Base-by-base conservation (phyloP, 2,329 filamentous ascomycete genomes). In the Colletotrichum navitas region DNA sequence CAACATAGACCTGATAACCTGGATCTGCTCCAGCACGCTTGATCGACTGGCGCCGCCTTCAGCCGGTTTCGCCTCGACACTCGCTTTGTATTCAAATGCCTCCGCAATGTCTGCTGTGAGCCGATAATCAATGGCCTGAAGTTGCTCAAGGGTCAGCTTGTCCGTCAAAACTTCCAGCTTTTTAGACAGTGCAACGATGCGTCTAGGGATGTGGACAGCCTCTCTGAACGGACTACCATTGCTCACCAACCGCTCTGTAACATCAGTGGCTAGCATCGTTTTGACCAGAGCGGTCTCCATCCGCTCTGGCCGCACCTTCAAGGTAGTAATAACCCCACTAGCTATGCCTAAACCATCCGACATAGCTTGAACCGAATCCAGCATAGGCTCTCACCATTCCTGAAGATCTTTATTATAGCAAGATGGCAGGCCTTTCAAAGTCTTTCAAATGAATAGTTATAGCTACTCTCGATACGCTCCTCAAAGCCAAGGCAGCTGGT, bases 391-490 rank as follows among this genome's bases (percentile, higher is more conserved):
- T 72, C 93, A 91, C 51, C 89, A 90, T 80, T 95, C 93, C 80
- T 95, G 93, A 54, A 93, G 79, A 79, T 94, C 92, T 80, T 94
- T 93, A 84, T 93, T 93, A 83, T 94, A 94, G 32, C 90, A 93
- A 41, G 86, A 88, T 24, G 92, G 92, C 49, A 94, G 87, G 66
- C 91, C 90, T 75, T 83, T 83, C 70, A 80, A 82, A 63, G 85
- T 92, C 85, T 79, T 18, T 36, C 12, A 73, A 66, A 64, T 73
- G 51, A 62, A 67, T 49, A 64, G 43, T 80, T 75, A 77, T 77
- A 66, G 68, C 72, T 76, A 65, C 59, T 77, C 76, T 78, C 51
- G 36, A 79, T 77, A 49, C 73, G 72, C 63, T 76, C 74, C 63
- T 76, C 61, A 49, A 68, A 72, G 77, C 75, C 63, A 72, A 73